Conservation (phyloP, 495 filamentous ascomycete species). For the Astrocystis sublimbata region DNA sequence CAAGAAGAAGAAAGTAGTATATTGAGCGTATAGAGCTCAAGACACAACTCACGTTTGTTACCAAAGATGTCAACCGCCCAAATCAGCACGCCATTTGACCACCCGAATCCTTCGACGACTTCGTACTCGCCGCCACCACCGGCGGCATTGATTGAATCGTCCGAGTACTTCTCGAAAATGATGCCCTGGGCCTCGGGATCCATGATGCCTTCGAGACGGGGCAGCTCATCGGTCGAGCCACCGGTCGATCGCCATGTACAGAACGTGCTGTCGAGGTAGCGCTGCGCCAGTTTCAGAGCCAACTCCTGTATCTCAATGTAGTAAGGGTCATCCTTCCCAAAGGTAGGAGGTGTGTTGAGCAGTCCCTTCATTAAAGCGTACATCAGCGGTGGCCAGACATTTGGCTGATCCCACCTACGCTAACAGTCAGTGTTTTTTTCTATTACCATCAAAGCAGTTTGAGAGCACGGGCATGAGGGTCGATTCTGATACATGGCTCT, state of each 20-base stretch:
- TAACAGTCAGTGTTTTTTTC: neutral
- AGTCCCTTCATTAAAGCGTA: slow-evolving; percentile 51
- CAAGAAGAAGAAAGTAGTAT: neutral
- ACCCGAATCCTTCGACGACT: slow-evolving; percentile 55
- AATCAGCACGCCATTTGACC: slow-evolving; percentile 55
- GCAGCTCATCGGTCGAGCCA: slow-evolving; percentile 44
- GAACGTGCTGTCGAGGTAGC: slow-evolving; percentile 52
- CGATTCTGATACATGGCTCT: neutral
- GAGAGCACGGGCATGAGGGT: neutral
- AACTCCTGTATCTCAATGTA: slow-evolving; percentile 43
- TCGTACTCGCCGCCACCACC: slow-evolving; percentile 53
- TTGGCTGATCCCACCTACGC: slow-evolving; percentile 49
- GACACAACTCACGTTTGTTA: slow-evolving; percentile 23
- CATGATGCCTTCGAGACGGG: slow-evolving; percentile 41
- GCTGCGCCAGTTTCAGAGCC: slow-evolving; percentile 45
- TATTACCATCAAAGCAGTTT: neutral
- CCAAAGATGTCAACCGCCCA: slow-evolving; percentile 51
- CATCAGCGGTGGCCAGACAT: slow-evolving; percentile 53
- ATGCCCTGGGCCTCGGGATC: slow-evolving; percentile 37
- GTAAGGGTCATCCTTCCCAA: slow-evolving; percentile 43
- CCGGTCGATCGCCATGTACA: slow-evolving; percentile 55
- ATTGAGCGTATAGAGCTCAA: neutral
- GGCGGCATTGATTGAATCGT: slow-evolving; percentile 48
- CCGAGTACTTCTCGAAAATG: slow-evolving; percentile 55
- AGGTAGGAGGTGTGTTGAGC: slow-evolving; percentile 48